Evolutionary conservation across 2,329 filamentous ascomycete genomes (phyloP), one percentile per base, ranked within the genome.

Genomic region (Calonectria pauciramosa): DNA sequence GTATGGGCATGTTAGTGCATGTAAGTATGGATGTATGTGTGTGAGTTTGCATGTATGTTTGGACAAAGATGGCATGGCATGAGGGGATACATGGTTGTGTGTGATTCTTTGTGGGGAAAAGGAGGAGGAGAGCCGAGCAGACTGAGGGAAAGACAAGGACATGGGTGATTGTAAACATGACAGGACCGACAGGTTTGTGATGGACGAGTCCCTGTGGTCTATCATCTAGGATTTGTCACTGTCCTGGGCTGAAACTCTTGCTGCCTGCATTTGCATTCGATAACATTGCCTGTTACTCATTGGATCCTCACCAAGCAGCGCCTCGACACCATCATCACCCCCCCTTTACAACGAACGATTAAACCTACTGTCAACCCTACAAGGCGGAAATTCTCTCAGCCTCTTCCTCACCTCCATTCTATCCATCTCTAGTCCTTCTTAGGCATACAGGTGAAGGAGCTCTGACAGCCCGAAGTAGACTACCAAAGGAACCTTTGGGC

Each of bases 31-130:
- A 44, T 51, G 63, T 36, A 60, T 59, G 28, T 67, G 28, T 60
- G 28, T 66, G 49, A 34, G 59, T 63, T 54, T 65, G 38, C 54
- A 71, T 71, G 68, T 71, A 71, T 65, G 68, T 47, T 56, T 71
- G 59, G 49, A 71, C 69, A 38, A 71, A 71, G 59, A 66, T 16
- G 69, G 69, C n/a, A 71, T 66, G 60, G 69, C 68, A 65, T 32
- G 44, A 60, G 32, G 47, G 34, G 68, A 63, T 65, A 69, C 54
- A 60, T 51, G 52, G 66, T 64, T 54, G 63, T 54, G 68, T 71
- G 68, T 71, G 68, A 71, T 71, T 71, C 59, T 65, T 65, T 71
- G 68, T 71, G 68, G 68, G 56, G 68, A 54, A 70, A 52, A 70
- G 9, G 41, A 64, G 10, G 36, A 65, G 41, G 60, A 65, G 60